Evolutionary conservation across 768 basidiomycete genomes (phyloP), one percentile per base, ranked within the genome.

Genomic region (Rhodosporidiobolus odoratus): DNA sequence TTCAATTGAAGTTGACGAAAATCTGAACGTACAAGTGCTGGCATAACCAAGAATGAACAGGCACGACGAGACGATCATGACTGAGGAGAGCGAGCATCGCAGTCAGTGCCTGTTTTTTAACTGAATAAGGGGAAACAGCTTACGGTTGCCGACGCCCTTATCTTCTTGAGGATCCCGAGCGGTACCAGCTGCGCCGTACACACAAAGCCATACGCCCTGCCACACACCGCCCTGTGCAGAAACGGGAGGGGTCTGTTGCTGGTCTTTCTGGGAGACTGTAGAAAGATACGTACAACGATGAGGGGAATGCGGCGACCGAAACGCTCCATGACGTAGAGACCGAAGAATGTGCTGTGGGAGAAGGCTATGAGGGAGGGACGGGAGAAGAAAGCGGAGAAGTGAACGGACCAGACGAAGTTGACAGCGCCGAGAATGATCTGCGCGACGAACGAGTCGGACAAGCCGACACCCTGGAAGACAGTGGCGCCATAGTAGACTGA

Each of bases 391-490:
- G n/a, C 48, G 48, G 48, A 25, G 12, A n/a, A 23, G 48, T 8
- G 48, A 50, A 78, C 48, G 48, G 15, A 10, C 10, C 86, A 87
- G 57, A 81, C 80, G 75, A 89, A 88, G 79, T 89, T 89, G 77
- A 89, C 87, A 6, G 84, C 84, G 47, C 89, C 88, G 50, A 90
- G 81, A 73, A 91, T 89, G 72, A 89, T 87, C 73, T 91, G 89
- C 1, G 86, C 86, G 58, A 89, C 80, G 76, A 84, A 89, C 32
- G 85, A 85, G 78, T 90, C 87, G 13, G 78, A 58, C 71, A 89
- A 84, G 34, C 89, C 89, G 32, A 90, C 88, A 15, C 85, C 83
- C 62, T 82, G 25, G 41, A 67, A 45, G 9, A 71, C 56, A 0
- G 87, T 87, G 2, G 88, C 87, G 41, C 83, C 83, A 68, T 82